Evolutionary conservation across 176 grass and related monocot species (phyloP).

Genomic region (Zoysia pacifica): DNA sequence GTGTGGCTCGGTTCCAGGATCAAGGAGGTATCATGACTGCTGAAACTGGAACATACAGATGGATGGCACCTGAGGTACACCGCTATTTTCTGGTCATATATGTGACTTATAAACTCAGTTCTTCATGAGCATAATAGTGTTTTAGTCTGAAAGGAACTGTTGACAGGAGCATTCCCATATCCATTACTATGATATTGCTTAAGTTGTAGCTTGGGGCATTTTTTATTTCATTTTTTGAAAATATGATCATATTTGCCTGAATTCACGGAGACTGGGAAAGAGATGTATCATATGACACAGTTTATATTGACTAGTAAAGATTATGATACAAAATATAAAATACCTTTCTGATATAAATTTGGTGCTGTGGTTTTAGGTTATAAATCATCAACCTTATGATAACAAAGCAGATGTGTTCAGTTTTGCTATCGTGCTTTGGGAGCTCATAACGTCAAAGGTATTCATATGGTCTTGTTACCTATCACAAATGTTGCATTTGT

Average conservation of each 20-base stretch:
- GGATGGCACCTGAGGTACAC: conserved; percentile 86
- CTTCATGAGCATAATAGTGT: neutral
- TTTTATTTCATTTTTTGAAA: no score
- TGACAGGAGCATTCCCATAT: no score
- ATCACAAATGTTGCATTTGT: neutral
- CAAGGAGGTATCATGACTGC: conserved; percentile 70
- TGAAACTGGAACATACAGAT: conserved; percentile 82
- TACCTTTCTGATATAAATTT: neutral
- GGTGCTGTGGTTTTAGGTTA: conserved; percentile 53
- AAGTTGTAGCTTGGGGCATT: no score
- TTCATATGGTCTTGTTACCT: neutral
- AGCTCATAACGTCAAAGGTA: conserved; percentile 76
- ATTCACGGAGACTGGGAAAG: no score
- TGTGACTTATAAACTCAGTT: neutral
- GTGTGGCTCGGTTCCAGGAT: conserved; percentile 75
- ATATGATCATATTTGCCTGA: no score
- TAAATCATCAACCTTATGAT: conserved; percentile 79
- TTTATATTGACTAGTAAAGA: conserved; percentile 1
- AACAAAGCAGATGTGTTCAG: conserved; percentile 83
- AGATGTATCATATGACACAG: neutral
- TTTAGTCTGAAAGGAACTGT: neutral
- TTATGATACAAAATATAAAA: neutral
- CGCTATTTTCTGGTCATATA: neutral
- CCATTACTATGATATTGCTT: no score
- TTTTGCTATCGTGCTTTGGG: conserved; percentile 83